Base-by-base conservation (phyloP, 1,284 basidiomycete genomes). In the Laetiporus sulphureus region DNA sequence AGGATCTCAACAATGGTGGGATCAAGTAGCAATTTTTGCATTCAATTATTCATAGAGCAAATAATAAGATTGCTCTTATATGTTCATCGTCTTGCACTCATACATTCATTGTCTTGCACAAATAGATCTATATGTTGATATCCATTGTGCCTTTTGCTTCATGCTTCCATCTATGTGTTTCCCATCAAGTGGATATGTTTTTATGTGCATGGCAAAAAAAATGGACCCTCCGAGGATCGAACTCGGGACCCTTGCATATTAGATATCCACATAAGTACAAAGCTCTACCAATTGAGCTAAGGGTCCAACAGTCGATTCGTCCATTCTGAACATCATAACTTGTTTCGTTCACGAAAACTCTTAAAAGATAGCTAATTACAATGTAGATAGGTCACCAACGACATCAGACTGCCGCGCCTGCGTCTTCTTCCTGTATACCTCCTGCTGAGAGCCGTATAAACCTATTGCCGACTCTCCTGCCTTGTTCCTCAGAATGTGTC, bases 401-500 rank as follows among this genome's bases (percentile, higher is more conserved):
- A 16, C 8, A 42, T 21, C 25, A 55, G n/a, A 57, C 56, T n/a
- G 36, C 48, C 4, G 44, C 35, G 25, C 49, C 48, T 2, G 27
- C 27, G 5, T 23, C 20, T 19, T 74, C 74, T 51, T 83, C 79
- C 32, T 61, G 56, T 35, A 73, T 67, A 20, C 68, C 71, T 11
- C 66, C 67, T 1, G 61, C 56, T 1, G 72, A 65, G 35, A 83
- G 61, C 18, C 69, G 66, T n/a, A 83, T 53, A 52, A 80, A 83
- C 46, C 84, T 69, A 2, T 76, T 87, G 4, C 86, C 88, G 16
- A 86, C 77, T 39, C 88, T 69, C 42, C 74, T 65, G 0, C 77
- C 83, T 60, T 92, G 89, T 46, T 89, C 84, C 4, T 79, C 75
- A 0, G 85, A 87, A 59, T 92, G 89, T 0, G 90, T 92, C 51